Base-by-base conservation (phyloP, 225 moss, liverwort and hornwort genomes). In the Polytrichum formosum region DNA sequence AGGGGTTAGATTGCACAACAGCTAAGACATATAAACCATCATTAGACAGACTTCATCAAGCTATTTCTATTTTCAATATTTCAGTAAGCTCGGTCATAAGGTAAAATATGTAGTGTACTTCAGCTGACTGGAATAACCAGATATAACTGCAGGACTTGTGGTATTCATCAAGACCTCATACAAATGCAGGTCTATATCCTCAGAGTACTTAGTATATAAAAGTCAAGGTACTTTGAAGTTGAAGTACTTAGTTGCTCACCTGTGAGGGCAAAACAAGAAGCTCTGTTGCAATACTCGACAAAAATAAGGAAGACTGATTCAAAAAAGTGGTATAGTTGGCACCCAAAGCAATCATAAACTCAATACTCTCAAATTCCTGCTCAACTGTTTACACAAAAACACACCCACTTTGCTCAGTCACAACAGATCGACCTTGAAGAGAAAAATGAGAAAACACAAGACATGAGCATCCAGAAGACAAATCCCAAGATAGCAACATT, bases 251-350 rank as follows among this genome's bases (percentile, higher is more conserved):
- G 16, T 23, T 69, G 58, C 68, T 70, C 37, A 91, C 94, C 94
- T 95, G 87, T 80, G 84, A 72, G 28, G 13, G 76, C 19, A 80
- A 81, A 69, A 96, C 64, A 56, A 70, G 70, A 69, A 93, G 88
- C 31, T 83, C 90, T 61, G 77, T 70, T 65, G 91, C 84, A 75
- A 93, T 82, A 81, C 87, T 86, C 33, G 87, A 87, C 65, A 86
- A 71, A 86, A 96, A 96, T 70, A 84, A 76, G 64, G 81, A 75
- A 4, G 64, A 78, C 56, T 85, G 79, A 21, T 77, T 75, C 37
- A 76, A 72, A 71, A 93, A 89, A 28, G 79, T 81, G 56, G 93
- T 78, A 68, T 68, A 79, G 68, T 92, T 92, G 25, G 85, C 65
- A 75, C 1, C 75, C 26, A 96, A 72, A 66, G 81, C 79, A 28